phyloP scores from a whole-genome alignment of 2,329 filamentous ascomycete genomes.

The Aspergillus piperis region DNA sequence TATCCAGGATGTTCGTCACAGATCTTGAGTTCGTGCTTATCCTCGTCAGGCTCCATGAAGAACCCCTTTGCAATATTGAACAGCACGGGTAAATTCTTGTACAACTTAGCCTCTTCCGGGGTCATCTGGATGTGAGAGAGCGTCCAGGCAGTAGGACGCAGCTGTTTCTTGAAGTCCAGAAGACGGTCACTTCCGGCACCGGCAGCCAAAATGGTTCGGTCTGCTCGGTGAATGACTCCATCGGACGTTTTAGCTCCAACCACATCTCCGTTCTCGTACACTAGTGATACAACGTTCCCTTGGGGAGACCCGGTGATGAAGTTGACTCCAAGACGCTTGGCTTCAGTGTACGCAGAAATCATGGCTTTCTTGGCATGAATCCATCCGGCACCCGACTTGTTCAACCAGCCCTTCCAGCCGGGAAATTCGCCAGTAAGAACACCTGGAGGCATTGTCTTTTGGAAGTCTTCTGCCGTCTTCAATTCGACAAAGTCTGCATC shows the following conservation, averaged over 20 bases:
- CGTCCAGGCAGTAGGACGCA: conserved; percentile 58
- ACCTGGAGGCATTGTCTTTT: conserved; percentile 54
- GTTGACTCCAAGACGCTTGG: conserved; percentile 48
- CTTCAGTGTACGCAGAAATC: conserved; percentile 48
- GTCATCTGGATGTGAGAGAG: conserved; percentile 55
- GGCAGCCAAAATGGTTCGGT: conserved; percentile 51
- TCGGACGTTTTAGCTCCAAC: conserved; percentile 48
- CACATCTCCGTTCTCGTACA: conserved; percentile 43
- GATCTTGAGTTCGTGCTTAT: conserved; percentile 42
- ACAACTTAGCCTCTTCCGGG: conserved; percentile 46
- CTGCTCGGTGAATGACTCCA: conserved; percentile 44
- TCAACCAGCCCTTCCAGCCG: conserved; percentile 54
- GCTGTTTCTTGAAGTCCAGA: conserved; percentile 54
- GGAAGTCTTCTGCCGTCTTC: conserved; percentile 49
- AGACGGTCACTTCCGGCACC: conserved; percentile 52
- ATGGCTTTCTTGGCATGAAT: conserved; percentile 55
- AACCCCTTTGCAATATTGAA: conserved; percentile 53
- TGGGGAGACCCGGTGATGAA: conserved; percentile 47
- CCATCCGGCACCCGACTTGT: conserved; percentile 51
- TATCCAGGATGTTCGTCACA: conserved; percentile 60
- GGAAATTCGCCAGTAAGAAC: conserved; percentile 54
- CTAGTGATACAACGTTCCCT: conserved; percentile 43
- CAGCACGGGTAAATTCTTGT: conserved; percentile 52
- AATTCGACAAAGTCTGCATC: conserved; percentile 38
- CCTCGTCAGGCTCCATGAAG: conserved; percentile 51